Base-by-base conservation (phyloP, 2,329 filamentous ascomycete species). In the Penicillium olsonii region DNA sequence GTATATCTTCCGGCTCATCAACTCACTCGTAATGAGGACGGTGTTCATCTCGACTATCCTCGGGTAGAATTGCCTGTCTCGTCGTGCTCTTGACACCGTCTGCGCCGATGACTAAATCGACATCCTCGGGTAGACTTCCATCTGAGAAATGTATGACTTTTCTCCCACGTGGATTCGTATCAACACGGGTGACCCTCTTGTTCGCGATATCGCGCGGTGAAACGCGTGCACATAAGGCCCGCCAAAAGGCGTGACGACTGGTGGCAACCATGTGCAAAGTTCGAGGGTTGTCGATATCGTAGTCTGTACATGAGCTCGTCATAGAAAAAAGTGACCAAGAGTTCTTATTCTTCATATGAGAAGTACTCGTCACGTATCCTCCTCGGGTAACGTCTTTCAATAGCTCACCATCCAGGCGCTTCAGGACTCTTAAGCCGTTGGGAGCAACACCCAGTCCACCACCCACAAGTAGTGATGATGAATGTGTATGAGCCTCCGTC, bases 71-170 rank as follows among this genome's bases (percentile, higher is more conserved):
- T 0, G 67, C 67, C 29, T 52, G 64, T 47, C 69, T 71, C 2
- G 64, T 63, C 0, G 61, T 64, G 39, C 71, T 72, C 40, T 67
- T 66, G 14, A 76, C 42, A 0, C 74, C 74, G 57, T 76, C 74
- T 0, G 73, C 70, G 5, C 74, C 73, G 42, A 76, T 68, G 2
- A 76, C 62, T 19, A 77, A 56, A 60, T 76, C 74, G 5, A 67
- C 72, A 37, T 69, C 61, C 9, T 61, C 57, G 14, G 68, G 54
- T 0, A 54, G 15, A 42, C 62, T 68, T 1, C 61, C 66, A 51
- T 74, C 71, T 1, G 52, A 58, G 51, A 76, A 75, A 2, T 53
- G 52, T 9, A 73, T 52, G 7, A 60, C 18, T 44, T 68, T 66
- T 10, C 48, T 59, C 1, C 58, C 62, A 12, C 64, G 40, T 5